Base-by-base conservation (phyloP, 139 green algal species). In the Zygnema circumcarinatum region DNA sequence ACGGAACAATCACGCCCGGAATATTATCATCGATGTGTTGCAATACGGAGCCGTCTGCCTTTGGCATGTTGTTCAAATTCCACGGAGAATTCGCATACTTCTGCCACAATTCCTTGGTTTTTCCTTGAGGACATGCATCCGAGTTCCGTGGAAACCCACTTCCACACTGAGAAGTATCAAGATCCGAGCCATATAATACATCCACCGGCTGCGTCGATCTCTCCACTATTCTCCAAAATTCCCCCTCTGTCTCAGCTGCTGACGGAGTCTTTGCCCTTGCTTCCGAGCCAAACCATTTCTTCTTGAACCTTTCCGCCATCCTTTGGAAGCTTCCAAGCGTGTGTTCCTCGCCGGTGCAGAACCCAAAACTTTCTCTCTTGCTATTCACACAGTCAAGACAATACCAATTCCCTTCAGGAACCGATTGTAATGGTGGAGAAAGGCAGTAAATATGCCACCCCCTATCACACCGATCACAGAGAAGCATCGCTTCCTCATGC, bases 221-320 rank as follows among this genome's bases (percentile, higher is more conserved):
- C 92, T 98, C 96, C 76, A 98, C 95, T 20, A 98, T 94, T 31
- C 93, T 67, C 96, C 96, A 98, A 84, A 98, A 98, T 86, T 96
- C 96, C 1, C 87, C 91, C 93, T 98, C 96, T 2, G 96, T 39
- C 36, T 96, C 89, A 16, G 93, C 90, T n/a, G 68, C 54, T 16
- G 67, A 92, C 0, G 83, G 79, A 87, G 93, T 83, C 67, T 31
- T 73, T n/a, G 2, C 33, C 21, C 35, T 41, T 22, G 38, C 38
- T 32, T 40, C 38, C 35, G 52, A 39, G 33, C 52, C 40, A 68
- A 94, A 95, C 87, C 86, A 94, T 53, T 90, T 56, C 29, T 74
- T 73, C 90, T 94, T 92, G 81, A 94, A 94, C 0, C 38, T 69
- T 39, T 74, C 41, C 0, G 93, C 91, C 1, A 86, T 83, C 1